Evolutionary conservation across 495 filamentous ascomycete species (phyloP).

Genomic region (Schizothecium vesticola): DNA sequence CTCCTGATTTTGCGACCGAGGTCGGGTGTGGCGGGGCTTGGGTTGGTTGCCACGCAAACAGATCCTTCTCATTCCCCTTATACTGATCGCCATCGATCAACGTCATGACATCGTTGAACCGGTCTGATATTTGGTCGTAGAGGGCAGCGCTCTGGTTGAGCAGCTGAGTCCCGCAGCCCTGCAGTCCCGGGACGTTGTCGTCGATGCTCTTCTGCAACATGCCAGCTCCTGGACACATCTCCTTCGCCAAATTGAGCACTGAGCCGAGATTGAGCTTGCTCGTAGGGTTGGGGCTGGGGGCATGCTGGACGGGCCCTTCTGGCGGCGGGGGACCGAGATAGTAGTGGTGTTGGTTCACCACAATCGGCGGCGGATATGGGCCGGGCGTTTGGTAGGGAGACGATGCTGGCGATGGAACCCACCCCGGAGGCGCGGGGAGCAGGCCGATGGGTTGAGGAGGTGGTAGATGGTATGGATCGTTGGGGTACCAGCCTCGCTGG

Average conservation of each 20-base stretch:
- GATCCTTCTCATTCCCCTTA: slow-evolving; percentile 55
- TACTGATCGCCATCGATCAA: slow-evolving; percentile 64
- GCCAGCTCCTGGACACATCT: slow-evolving; percentile 22
- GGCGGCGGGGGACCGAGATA: slow-evolving; percentile 32
- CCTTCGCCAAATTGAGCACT: slow-evolving; percentile 32
- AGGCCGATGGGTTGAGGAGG: slow-evolving; percentile 32
- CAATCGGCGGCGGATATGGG: slow-evolving; percentile 32
- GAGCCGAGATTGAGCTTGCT: slow-evolving; percentile 36
- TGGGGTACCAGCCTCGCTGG: slow-evolving; percentile 23
- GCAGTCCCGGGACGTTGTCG: slow-evolving; percentile 32
- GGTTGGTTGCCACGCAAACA: slow-evolving; percentile 42
- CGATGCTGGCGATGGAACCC: slow-evolving; percentile 20
- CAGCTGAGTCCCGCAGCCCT: slow-evolving; percentile 35
- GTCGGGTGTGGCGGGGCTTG: slow-evolving; percentile 19
- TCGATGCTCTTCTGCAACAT: slow-evolving; percentile 24
- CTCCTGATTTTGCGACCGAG: slow-evolving; percentile 3
- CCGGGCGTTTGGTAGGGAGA: slow-evolving; percentile 25
- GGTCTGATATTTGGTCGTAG: slow-evolving; percentile 51
- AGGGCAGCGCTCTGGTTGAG: slow-evolving; percentile 45
- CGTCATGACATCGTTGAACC: slow-evolving; percentile 59
- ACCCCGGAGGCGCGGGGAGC: slow-evolving; percentile 31
- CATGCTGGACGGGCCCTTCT: slow-evolving; percentile 14
- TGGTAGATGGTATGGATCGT: slow-evolving; percentile 17
- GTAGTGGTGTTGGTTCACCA: slow-evolving; percentile 47
- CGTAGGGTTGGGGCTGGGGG: slow-evolving; percentile 20